Percentiles rank a stretch among this genome's conserved stretches.
Conservation (phyloP, 2,329 filamentous ascomycete genomes). For the Hymenoscyphus albidus region DNA sequence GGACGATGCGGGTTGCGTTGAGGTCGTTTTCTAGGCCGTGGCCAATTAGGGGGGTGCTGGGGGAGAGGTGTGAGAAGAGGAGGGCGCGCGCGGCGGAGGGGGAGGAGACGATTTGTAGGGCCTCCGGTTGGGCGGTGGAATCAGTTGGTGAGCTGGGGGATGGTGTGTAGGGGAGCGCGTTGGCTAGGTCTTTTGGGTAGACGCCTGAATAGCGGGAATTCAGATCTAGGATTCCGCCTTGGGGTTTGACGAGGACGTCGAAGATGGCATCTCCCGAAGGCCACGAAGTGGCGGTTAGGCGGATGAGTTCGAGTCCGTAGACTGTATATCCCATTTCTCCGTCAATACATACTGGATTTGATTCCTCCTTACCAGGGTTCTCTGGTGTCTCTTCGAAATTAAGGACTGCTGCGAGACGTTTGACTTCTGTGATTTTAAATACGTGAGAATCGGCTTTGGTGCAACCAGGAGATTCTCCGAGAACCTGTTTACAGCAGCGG, state of each 20-base stretch:
- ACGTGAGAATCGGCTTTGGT: constrained; percentile 70
- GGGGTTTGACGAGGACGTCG: constrained; percentile 79
- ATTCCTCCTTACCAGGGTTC: constrained; percentile 49
- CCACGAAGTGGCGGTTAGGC: constrained; percentile 86
- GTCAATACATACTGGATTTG: constrained; percentile 77
- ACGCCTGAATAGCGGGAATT: constrained; percentile 93
- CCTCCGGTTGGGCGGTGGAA: constrained; percentile 34
- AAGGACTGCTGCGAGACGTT: constrained; percentile 70
- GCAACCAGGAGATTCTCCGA: constrained; percentile 74
- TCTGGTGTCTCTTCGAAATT: constrained; percentile 77
- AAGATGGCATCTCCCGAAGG: constrained; percentile 70
- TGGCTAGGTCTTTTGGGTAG: constrained; percentile 68
- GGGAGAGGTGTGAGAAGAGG: constrained; percentile 70
- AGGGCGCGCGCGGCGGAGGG: constrained; percentile 71
- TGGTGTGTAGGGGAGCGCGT: constrained; percentile 56
- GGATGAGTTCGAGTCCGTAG: constrained; percentile 80
- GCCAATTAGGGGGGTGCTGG: constrained; percentile 79
- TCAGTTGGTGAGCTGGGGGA: constrained; percentile 8
- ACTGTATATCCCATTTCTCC: constrained; percentile 98
- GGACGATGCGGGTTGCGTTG: constrained; percentile 78
- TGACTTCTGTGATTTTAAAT: constrained; percentile 75
- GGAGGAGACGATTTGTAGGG: constrained; percentile 70
- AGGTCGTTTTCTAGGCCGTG: constrained; percentile 96
- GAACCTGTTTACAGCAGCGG: constrained; percentile 71
- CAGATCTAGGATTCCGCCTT: constrained; percentile 81